Percentiles rank a stretch among this genome's conserved stretches.
These are phyloP conservation scores for Daldinia loculata DNA, from an alignment of 495 filamentous ascomycete genomes.

Conservation along the genomic window DNA sequence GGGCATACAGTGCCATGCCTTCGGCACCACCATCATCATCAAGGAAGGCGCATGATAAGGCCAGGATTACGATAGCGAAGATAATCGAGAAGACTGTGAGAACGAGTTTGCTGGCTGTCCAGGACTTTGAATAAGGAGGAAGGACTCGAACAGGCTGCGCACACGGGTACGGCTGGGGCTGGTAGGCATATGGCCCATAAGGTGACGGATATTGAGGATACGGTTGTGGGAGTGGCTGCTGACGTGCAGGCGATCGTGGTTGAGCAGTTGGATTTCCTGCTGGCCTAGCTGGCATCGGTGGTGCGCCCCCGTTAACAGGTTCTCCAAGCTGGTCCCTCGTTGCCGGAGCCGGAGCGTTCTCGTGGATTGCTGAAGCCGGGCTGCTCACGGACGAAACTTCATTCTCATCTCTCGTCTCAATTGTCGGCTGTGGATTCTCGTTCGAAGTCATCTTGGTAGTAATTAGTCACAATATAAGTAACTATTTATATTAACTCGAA, in stretches of 20 bases:
- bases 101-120: constrained; percentile 43
- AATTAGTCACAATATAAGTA: constrained; percentile 1
- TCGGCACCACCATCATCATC: background rate
- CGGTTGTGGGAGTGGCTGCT: constrained; percentile 28
- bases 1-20: constrained; percentile 14
- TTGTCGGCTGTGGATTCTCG: constrained; percentile 11
- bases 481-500: constrained; percentile 9
- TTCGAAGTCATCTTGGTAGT: constrained; percentile 23
- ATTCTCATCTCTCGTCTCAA: constrained; percentile 19
- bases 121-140: constrained; percentile 34
- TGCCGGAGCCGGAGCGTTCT: constrained; percentile 6
- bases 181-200: constrained; percentile 33
- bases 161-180: constrained; percentile 28
- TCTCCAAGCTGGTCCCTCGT: constrained; percentile 3
- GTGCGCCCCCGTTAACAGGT: constrained; percentile 3
- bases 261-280: constrained; percentile 8
- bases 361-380: constrained; percentile 3
- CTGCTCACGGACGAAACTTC: constrained; percentile 29
- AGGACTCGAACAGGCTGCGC: constrained; percentile 24
- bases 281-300: constrained; percentile 5
- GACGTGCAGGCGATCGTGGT: constrained; percentile 10
- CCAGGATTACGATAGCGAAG: constrained; percentile 44
- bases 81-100: constrained; percentile 42
- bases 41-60: constrained; percentile 32
- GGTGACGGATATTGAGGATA: constrained; percentile 24